Evolutionary conservation across 176 grass and related monocot genomes (phyloP).

Genomic region (Carex myosuroides): DNA sequence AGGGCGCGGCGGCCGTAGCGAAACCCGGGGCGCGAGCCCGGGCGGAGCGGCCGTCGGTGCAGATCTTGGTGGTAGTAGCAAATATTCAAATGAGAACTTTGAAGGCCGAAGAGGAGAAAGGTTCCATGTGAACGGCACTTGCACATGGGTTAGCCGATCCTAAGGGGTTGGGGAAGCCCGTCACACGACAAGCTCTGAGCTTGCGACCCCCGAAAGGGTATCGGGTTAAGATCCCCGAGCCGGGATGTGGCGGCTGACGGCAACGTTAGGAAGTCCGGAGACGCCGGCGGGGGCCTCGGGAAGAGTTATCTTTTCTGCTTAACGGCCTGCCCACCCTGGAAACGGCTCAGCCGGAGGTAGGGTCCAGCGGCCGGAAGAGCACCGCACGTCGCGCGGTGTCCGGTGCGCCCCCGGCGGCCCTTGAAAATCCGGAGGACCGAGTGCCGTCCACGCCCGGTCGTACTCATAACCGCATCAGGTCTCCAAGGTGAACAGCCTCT

Average conservation of each 20-base stretch:
- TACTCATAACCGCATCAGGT: constrained; percentile 45
- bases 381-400: too few species aligned
- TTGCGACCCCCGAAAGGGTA: neutral
- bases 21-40: constrained; percentile 20
- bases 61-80: constrained; percentile 55
- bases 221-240: constrained; percentile 6
- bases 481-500: too few species aligned
- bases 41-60: constrained; percentile 43
- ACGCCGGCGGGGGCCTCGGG: too few species aligned
- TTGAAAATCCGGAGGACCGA: too few species aligned
- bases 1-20: too few species aligned
- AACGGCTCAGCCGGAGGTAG: too few species aligned
- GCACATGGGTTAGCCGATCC: constrained; percentile 43
- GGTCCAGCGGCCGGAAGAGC: too few species aligned
- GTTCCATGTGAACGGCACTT: constrained; percentile 52
- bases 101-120: constrained; percentile 54
- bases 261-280: too few species aligned
- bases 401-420: too few species aligned
- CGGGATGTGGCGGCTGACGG: too few species aligned
- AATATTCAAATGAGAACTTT: constrained; percentile 64
- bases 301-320: too few species aligned
- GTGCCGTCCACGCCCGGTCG: constrained; percentile 47
- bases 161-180: constrained; percentile 39
- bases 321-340: too few species aligned
- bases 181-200: neutral